Base-by-base conservation (phyloP, 2,329 filamentous ascomycete species). In the Purpureocillium takamizusanense region DNA sequence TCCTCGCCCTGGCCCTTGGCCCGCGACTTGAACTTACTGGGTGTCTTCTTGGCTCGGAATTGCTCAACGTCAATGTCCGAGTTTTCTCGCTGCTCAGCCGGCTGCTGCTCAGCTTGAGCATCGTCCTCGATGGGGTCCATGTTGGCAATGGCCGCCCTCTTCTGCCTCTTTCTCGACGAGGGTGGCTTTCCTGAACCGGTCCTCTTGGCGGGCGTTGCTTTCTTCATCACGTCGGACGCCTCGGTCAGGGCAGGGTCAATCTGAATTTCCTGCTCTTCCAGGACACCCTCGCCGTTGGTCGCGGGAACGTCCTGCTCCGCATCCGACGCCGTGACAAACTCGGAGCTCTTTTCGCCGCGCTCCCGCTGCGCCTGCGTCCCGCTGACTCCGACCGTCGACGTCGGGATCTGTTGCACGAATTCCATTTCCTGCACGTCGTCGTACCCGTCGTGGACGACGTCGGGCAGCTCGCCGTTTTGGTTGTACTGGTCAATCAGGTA, bases 401-500 rank as follows among this genome's bases (percentile, higher is more conserved):
- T 30, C 5, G 46, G 46, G 6, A 58, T 42, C 12, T 41, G 46
- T 31, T 46, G 40, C 4, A 63, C 40, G 31, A 56, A 51, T 8
- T 50, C 45, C 50, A 53, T 58, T 38, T 64, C 61, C 25, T 59
- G 51, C 3, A 40, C 45, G 38, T 59, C 56, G 27, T 60, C 47
- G 39, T 51, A 61, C 4, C 49, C 44, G 15, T 46, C 50, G 23
- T 53, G 53, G 3, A 44, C 49, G 10, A 63, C 47, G 12, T 59
- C 55, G 9, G 61, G 61, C 12, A 63, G 47, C 25, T 52, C 49
- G 33, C 56, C 54, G 5, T 50, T 51, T 38, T 59, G 51, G 33
- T 59, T 52, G 35, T 61, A 63, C 23, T 51, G 39, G 2, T 60
- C 53, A 1, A 63, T 32, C 2, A 67, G 46, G 37, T 56, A 54